These are phyloP conservation scores for Alternaria sp. DNA, from an alignment of 2,329 filamentous ascomycete species.

Conservation along the genomic window DNA sequence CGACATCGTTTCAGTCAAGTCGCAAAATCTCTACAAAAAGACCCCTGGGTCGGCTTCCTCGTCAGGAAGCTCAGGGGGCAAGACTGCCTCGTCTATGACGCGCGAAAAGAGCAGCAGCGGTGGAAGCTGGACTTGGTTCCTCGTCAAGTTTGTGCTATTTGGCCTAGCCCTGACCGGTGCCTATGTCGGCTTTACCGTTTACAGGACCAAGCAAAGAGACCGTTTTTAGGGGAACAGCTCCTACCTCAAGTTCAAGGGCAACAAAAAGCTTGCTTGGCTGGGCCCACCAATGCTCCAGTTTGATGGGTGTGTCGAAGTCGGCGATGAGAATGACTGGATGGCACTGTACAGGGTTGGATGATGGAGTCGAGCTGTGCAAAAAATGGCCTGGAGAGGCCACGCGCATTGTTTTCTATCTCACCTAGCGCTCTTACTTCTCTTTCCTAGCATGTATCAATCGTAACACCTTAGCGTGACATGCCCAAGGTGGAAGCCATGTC, in stretches of 20 bases:
- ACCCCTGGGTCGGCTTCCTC: constrained; percentile 22
- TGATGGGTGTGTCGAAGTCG: constrained; percentile 10
- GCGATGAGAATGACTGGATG: constrained; percentile 11
- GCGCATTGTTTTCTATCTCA: constrained; percentile 10
- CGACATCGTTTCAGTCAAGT: constrained; percentile 86
- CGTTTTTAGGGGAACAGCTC: constrained; percentile 49
- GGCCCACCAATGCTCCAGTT: background rate
- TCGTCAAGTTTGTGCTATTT: constrained; percentile 85
- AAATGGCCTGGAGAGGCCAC: constrained; percentile 12
- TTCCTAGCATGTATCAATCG: constrained; percentile 7
- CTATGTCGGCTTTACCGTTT: constrained; percentile 87
- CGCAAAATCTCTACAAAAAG: constrained; percentile 84
- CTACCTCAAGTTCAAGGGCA: constrained; percentile 7
- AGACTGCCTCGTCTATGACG: constrained; percentile 41
- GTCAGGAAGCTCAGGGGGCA: constrained; percentile 9
- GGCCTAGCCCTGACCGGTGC: constrained; percentile 71
- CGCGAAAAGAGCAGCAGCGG: constrained; percentile 55
- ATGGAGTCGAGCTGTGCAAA: constrained; percentile 10
- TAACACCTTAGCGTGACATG: background rate
- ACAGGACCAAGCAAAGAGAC: constrained; percentile 66
- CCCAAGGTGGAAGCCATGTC: constrained; percentile 4
- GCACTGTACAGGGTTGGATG: constrained; percentile 30
- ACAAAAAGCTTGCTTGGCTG: constrained; percentile 1
- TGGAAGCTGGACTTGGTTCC: constrained; percentile 71
- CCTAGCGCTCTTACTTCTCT: constrained; percentile 14